A percentile compares a stretch with the other conserved stretches of the same genome.
These are phyloP conservation scores for Pittosporum tobira DNA, from an alignment of 129 eudicot genomes.

Conservation along the genomic window DNA sequence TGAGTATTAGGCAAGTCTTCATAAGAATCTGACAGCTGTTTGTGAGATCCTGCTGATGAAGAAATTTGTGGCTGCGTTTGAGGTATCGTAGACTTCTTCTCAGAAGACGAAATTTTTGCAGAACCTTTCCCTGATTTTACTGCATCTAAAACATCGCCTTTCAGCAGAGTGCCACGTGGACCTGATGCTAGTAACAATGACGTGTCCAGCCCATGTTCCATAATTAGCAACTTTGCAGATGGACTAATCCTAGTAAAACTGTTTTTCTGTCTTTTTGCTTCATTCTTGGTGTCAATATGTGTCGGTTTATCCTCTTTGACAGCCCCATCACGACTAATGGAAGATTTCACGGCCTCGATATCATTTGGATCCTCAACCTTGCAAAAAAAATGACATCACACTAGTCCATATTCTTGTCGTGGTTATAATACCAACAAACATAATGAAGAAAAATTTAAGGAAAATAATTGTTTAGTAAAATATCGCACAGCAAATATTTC, in stretches of 20 bases:
- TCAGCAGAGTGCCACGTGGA: slow-evolving; percentile 82
- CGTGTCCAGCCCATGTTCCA: slow-evolving; percentile 67
- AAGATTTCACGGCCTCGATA: slow-evolving; percentile 53
- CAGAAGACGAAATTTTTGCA: slow-evolving; percentile 31
- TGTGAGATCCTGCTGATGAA: slow-evolving; percentile 23
- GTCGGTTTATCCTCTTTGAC: slow-evolving; percentile 48
- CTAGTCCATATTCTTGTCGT: neutral
- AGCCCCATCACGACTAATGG: slow-evolving; percentile 29
- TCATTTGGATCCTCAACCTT: slow-evolving; percentile 93
- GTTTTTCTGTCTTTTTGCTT: slow-evolving; percentile 32
- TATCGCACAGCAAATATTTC: neutral
- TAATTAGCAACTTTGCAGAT: slow-evolving; percentile 78
- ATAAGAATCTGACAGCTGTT: slow-evolving; percentile 43
- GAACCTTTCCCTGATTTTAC: slow-evolving; percentile 74
- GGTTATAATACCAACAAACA: neutral
- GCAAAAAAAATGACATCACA: slow-evolving; percentile 25
- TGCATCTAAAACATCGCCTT: slow-evolving; percentile 85
- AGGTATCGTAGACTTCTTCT: slow-evolving; percentile 32
- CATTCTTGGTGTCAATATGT: slow-evolving; percentile 24
- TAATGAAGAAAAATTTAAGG: neutral
- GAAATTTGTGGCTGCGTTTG: slow-evolving; percentile 35
- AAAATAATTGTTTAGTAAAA: neutral
- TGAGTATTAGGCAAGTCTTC: slow-evolving; percentile 81
- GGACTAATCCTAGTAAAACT: slow-evolving; percentile 75
- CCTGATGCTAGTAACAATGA: slow-evolving; percentile 76